phyloP scores from a whole-genome alignment of 352 stramenopile species.

The Globisporangium recalcitrans region DNA sequence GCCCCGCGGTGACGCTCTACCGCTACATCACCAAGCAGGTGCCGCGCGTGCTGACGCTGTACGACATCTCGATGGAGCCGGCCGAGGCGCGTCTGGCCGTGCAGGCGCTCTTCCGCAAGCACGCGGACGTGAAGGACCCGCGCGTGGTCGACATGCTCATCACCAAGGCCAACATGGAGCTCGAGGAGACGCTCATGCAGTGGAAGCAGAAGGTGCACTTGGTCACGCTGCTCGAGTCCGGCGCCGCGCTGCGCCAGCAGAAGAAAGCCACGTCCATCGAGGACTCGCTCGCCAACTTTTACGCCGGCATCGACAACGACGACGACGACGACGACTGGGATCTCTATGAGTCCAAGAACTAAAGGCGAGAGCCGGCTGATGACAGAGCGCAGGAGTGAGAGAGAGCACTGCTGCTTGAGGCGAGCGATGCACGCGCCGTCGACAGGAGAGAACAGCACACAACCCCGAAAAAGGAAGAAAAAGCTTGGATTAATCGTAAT shows the following conservation, averaged over 20 bases:
- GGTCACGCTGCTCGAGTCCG: slow-evolving; percentile 73
- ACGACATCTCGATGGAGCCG: slow-evolving; percentile 95
- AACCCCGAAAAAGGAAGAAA: slow-evolving; percentile 11
- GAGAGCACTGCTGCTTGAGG: not conserved
- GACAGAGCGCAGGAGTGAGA: not conserved
- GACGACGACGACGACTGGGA: slow-evolving; percentile 61
- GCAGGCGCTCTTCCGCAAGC: slow-evolving; percentile 92
- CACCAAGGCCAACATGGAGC: slow-evolving; percentile 96
- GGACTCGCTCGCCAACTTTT: slow-evolving; percentile 77
- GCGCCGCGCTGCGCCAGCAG: slow-evolving; percentile 44
- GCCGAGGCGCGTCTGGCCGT: slow-evolving; percentile 84
- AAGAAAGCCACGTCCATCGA: slow-evolving; percentile 45
- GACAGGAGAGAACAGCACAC: not conserved
- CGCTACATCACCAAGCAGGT: slow-evolving; percentile 90
- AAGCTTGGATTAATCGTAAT: slow-evolving; percentile 14
- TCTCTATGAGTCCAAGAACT: slow-evolving; percentile 26
- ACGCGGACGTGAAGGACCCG: slow-evolving; percentile 92
- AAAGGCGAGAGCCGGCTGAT: not conserved
- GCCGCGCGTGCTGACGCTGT: slow-evolving; percentile 95
- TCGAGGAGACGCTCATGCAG: slow-evolving; percentile 97
- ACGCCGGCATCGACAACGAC: slow-evolving; percentile 62
- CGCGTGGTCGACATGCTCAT: slow-evolving; percentile 95
- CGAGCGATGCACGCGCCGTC: not conserved
- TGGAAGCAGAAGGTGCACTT: slow-evolving; percentile 98
- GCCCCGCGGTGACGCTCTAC: slow-evolving; percentile 81